phyloP scores from a whole-genome alignment of 2,329 filamentous ascomycete genomes.

The Pseudogymnoascus sp. region DNA sequence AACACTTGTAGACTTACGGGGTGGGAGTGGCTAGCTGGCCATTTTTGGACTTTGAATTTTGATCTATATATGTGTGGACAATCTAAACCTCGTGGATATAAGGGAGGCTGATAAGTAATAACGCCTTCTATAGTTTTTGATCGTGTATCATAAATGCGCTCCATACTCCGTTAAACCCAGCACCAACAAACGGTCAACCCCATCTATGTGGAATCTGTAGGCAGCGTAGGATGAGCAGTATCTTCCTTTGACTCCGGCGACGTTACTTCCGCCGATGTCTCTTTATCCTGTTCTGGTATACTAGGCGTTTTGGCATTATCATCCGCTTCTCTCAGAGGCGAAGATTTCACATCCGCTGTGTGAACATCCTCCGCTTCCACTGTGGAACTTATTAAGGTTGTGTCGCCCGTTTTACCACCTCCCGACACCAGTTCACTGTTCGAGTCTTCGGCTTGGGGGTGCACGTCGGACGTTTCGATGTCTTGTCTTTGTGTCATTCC shows the following conservation, averaged over 20 bases:
- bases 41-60: not conserved
- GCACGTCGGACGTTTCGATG: not conserved
- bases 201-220: not conserved
- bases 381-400: not conserved
- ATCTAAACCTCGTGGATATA: not conserved
- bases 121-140: not conserved
- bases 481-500: not conserved
- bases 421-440: not conserved
- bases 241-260: not conserved
- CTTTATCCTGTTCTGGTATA: not conserved
- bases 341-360: not conserved
- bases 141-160: not conserved
- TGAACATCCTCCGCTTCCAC: not conserved
- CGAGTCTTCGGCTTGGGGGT: not conserved
- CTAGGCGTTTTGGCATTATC: not conserved
- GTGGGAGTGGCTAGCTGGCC: not conserved
- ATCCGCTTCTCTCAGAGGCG: not conserved
- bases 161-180: not conserved
- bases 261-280: not conserved
- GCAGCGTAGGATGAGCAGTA: not conserved
- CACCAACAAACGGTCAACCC: not conserved
- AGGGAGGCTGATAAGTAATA: not conserved
- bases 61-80: not conserved
- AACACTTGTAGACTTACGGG: not conserved
- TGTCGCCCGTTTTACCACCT: not conserved